These are phyloP conservation scores for Gymnopilus dilepis DNA, from an alignment of 768 basidiomycete genomes.

Conservation along the genomic window DNA sequence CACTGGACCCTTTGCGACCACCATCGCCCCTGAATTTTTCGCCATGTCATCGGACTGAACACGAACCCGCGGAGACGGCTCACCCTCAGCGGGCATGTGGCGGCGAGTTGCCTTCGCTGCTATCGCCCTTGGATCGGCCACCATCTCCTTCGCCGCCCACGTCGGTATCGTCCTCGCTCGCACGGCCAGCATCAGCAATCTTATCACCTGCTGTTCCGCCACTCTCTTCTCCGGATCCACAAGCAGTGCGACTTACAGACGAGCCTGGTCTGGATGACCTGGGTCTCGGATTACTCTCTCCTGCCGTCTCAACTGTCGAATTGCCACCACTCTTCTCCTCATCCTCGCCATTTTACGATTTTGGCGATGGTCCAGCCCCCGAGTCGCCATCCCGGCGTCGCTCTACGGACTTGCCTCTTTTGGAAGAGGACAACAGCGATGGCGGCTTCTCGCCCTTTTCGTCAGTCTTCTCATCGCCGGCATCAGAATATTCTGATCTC, in stretches of 20 bases:
- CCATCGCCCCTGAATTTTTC: not conserved
- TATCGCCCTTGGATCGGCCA: no score
- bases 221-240: not conserved
- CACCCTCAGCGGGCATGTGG: no score
- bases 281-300: not conserved
- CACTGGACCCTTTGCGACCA: not conserved
- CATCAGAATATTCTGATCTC: not conserved
- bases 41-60: not conserved
- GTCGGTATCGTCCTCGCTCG: not conserved
- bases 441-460: not conserved
- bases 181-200: no score
- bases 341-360: conserved; percentile 7
- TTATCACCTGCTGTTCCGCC: conserved; percentile 1
- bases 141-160: not conserved
- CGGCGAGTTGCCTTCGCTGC: no score
- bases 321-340: not conserved
- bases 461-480: not conserved
- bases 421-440: conserved; percentile 12
- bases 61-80: no score
- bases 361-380: conserved; percentile 8
- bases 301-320: not conserved
- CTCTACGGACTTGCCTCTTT: conserved; percentile 23
- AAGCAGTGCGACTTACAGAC: not conserved
- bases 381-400: conserved; percentile 27
- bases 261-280: not conserved